These are phyloP conservation scores for Phytophthora cajani DNA, from an alignment of 352 stramenopile genomes.

Conservation along the genomic window DNA sequence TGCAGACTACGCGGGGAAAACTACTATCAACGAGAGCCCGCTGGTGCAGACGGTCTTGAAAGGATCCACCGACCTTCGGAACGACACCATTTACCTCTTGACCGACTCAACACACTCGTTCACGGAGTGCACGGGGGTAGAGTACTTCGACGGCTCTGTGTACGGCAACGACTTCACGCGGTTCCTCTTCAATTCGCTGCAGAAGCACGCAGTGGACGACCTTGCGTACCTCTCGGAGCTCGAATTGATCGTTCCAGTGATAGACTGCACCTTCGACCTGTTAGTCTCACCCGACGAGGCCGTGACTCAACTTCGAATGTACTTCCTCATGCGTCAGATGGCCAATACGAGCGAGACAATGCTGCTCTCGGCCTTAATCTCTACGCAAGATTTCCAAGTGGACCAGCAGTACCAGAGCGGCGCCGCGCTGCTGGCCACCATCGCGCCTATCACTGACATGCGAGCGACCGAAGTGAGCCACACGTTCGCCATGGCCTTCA, in stretches of 20 bases:
- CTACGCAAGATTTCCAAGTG: constrained; percentile 36
- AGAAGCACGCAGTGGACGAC: constrained; percentile 26
- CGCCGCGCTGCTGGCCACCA: constrained; percentile 17
- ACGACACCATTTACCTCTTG: constrained; percentile 47
- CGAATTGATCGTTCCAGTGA: constrained; percentile 28
- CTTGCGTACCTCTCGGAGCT: constrained; percentile 31
- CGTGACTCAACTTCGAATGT: constrained; percentile 29
- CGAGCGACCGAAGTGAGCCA: constrained; percentile 17
- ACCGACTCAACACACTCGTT: constrained; percentile 12
- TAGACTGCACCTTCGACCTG: constrained; percentile 32
- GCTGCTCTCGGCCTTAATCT: constrained; percentile 27
- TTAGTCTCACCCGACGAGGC: constrained; percentile 18
- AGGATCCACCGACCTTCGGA: constrained; percentile 28
- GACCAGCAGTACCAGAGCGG: constrained; percentile 27
- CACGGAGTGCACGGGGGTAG: constrained; percentile 14
- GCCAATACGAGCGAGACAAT: constrained; percentile 21
- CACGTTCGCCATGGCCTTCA: constrained; percentile 27
- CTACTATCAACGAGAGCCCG: constrained; percentile 35
- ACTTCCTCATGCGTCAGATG: constrained; percentile 29
- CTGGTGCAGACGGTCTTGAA: constrained; percentile 31
- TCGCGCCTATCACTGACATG: constrained; percentile 38
- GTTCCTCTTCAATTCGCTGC: constrained; percentile 28
- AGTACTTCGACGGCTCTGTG: constrained; percentile 19
- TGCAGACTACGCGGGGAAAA: constrained; percentile 29
- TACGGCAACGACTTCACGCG: constrained; percentile 38